Conservation (phyloP, 768 basidiomycete species). For the Candolleomyces aberdarensis region DNA sequence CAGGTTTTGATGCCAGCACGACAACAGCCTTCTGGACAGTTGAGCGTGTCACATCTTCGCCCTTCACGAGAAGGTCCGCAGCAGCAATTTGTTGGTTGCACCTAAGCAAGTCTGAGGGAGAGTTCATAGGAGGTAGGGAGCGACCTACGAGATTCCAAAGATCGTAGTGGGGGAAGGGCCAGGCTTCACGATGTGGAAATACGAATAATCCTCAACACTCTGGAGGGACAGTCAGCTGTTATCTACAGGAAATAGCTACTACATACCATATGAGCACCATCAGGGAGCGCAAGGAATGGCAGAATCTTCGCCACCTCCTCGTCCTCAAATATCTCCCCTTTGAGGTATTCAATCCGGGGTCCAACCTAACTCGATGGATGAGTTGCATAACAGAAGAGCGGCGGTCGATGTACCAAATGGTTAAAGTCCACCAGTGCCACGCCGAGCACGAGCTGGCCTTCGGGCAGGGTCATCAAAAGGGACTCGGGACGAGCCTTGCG, state of each 20-base stretch:
- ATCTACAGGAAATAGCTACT: not conserved
- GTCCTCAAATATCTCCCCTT: conserved; percentile 78
- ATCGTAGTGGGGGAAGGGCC: conserved; percentile 73
- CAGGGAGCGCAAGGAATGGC: conserved; percentile 94
- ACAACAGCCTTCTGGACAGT: conserved; percentile 98
- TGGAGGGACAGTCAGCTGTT: conserved; percentile 21
- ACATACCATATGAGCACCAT: conserved; percentile 91
- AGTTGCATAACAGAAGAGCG: conserved; percentile 12
- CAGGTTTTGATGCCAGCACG: conserved; percentile 84
- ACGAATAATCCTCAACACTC: conserved; percentile 93
- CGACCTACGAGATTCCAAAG: conserved; percentile 90
- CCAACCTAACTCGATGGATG: conserved; percentile 59
- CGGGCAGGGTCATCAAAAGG: conserved; percentile 57
- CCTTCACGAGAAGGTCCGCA: conserved; percentile 70
- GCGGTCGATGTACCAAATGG: conserved; percentile 61
- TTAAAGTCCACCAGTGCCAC: conserved; percentile 95
- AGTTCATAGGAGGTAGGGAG: not conserved
- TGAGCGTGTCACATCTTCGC: conserved; percentile 86
- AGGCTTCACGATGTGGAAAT: conserved; percentile 86
- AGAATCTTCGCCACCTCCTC: conserved; percentile 82
- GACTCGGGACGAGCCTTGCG: conserved; percentile 79
- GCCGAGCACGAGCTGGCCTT: conserved; percentile 70
- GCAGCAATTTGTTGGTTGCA: conserved; percentile 95
- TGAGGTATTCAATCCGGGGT: conserved; percentile 83
- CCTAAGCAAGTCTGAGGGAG: conserved; percentile 34